These are phyloP conservation scores for Scedosporium dehoogii DNA, from an alignment of 2,329 filamentous ascomycete genomes.

Conservation along the genomic window DNA sequence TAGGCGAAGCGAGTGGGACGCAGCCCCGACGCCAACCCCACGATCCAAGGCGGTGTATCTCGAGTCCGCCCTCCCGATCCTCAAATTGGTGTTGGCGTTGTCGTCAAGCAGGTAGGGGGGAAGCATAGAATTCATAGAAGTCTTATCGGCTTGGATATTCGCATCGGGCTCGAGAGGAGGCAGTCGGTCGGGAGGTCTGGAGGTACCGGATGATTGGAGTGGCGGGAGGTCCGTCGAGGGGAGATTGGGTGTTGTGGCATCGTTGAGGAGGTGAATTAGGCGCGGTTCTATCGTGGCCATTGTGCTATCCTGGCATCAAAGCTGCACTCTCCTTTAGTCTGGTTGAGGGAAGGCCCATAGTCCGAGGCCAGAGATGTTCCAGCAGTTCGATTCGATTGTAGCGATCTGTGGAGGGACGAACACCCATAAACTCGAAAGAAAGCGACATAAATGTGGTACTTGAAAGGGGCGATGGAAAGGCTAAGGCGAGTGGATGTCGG, in stretches of 20 bases:
- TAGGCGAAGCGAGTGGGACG: conserved; percentile 26
- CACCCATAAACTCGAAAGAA: neutral
- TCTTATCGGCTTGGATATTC: conserved; percentile 17
- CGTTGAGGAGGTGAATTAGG: conserved; percentile 55
- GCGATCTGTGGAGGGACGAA: neutral
- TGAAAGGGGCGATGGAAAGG: neutral
- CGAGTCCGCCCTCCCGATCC: conserved; percentile 9
- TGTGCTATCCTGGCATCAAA: conserved; percentile 20
- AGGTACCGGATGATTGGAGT: conserved; percentile 29
- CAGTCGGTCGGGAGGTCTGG: conserved; percentile 33
- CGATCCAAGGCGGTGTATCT: conserved; percentile 10
- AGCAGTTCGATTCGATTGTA: neutral
- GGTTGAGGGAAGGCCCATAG: conserved; percentile 1
- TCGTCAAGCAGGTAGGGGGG: conserved; percentile 3
- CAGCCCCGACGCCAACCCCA: neutral
- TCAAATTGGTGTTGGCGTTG: neutral
- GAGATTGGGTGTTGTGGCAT: conserved; percentile 37
- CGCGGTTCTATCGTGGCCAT: conserved; percentile 60
- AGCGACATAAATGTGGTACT: neutral
- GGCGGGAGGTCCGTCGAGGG: conserved; percentile 44
- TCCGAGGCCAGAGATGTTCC: neutral
- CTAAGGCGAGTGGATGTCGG: neutral
- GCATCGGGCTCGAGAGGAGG: conserved; percentile 43
- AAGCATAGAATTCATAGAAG: neutral
- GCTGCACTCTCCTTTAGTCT: neutral